Base-by-base conservation (phyloP, 768 basidiomycete genomes). In the Rhodosporidiobolus odoratus region DNA sequence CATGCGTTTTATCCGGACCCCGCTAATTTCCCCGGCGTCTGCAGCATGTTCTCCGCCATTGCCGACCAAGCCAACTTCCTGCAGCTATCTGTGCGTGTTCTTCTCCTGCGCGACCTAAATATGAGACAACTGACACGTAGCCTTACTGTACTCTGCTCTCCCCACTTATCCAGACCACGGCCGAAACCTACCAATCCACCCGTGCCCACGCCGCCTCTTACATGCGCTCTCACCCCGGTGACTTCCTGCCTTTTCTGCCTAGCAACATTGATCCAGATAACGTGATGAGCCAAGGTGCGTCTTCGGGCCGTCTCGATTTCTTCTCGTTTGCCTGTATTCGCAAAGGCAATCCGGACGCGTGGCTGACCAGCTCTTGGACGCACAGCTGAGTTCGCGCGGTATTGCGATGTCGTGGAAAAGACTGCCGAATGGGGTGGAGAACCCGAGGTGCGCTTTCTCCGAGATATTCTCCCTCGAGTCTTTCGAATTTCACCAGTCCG, bases 361-460 rank as follows among this genome's bases (percentile, higher is more conserved):
- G n/a, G 16, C 9, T 9, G 8, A 6, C n/a, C 7, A 30, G n/a
- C 9, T 35, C 45, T 38, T 30, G 17, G 43, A 10, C 45, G 7
- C n/a, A 32, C 62, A 65, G 75, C 54, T 23, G 74, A 71, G 47
- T 77, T 69, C 30, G 77, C 79, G 53, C 83, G 87, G 76, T 98
- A 99, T 78, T 96, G 93, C 78, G 79, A 81, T 65, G 83, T 84
- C 17, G 87, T 99, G 37, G 86, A 87, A 50, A 84, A 88, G 78
- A 94, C 92, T 32, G 88, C 86, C n/a, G 85, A 87, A 38, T 98
- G 96, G 96, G 96, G 96, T 58, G 95, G 96, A 43, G 93, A 98
- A 81, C 94, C 92, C 12, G 96, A 98, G 78, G 81, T 82, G 40
- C 63, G 80, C 1, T 25, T 21, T 58, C 25, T 21, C 62, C 19